Evolutionary conservation across 2,329 filamentous ascomycete species (phyloP).

Genomic region (Penicillium sp.): DNA sequence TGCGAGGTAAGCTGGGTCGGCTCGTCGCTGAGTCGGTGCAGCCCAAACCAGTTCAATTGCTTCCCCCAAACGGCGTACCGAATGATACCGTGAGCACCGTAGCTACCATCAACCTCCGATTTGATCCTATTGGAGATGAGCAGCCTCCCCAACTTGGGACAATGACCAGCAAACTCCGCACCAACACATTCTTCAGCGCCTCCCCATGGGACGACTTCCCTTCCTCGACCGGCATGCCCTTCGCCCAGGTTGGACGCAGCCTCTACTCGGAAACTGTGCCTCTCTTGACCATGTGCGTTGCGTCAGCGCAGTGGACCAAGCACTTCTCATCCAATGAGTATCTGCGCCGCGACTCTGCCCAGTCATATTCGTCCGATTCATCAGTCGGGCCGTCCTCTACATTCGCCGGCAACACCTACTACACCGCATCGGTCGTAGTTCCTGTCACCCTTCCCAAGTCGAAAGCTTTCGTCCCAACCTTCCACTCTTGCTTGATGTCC

Average conservation of each 20-base stretch:
- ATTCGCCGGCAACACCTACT: slow-evolving; percentile 48
- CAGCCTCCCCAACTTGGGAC: slow-evolving; percentile 53
- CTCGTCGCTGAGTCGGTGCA: slow-evolving; percentile 57
- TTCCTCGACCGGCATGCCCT: slow-evolving; percentile 39
- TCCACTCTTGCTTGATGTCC: slow-evolving; percentile 65
- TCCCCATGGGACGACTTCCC: slow-evolving; percentile 52
- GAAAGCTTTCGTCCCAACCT: slow-evolving; percentile 64
- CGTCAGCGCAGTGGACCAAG: slow-evolving; percentile 55
- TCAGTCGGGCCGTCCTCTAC: slow-evolving; percentile 1
- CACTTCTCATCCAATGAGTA: slow-evolving; percentile 39
- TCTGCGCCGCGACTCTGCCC: slow-evolving; percentile 28
- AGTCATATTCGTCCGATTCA: slow-evolving; percentile 39
- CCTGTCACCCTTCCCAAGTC: slow-evolving; percentile 59
- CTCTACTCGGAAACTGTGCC: slow-evolving; percentile 52
- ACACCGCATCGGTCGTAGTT: slow-evolving; percentile 60
- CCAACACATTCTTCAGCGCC: slow-evolving; percentile 56
- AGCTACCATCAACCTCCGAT: slow-evolving; percentile 56
- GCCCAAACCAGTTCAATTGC: slow-evolving; percentile 54
- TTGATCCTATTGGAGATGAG: slow-evolving; percentile 54
- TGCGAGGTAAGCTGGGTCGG: slow-evolving; percentile 55
- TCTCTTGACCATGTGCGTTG: slow-evolving; percentile 55
- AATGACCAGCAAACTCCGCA: slow-evolving; percentile 54
- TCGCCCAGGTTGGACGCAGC: slow-evolving; percentile 45
- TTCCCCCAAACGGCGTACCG: slow-evolving; percentile 36
- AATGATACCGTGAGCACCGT: slow-evolving; percentile 50